Conservation (phyloP, 805 yeast genomes). For the Zygotorulaspora sp. region DNA sequence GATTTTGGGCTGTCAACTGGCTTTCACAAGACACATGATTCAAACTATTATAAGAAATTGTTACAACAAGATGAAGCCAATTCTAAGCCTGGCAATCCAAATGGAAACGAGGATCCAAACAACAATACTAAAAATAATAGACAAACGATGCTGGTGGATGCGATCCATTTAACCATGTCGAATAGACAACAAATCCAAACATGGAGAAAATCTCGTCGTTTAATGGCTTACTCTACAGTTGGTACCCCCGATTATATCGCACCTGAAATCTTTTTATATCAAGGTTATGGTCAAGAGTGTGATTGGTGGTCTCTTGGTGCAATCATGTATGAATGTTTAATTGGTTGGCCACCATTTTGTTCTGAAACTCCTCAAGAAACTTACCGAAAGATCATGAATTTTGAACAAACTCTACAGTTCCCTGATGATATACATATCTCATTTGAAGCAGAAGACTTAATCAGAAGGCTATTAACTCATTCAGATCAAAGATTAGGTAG, state of each 20-base stretch:
- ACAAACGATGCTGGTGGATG: conserved; percentile 85
- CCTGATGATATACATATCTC: conserved; percentile 90
- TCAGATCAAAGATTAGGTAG: conserved; percentile 81
- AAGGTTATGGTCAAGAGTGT: conserved; percentile 95
- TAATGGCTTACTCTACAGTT: conserved; percentile 94
- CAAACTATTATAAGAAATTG: conserved; percentile 76
- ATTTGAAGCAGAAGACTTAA: conserved; percentile 84
- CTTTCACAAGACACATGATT: conserved; percentile 89
- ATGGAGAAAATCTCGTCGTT: conserved; percentile 85
- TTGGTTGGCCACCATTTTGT: conserved; percentile 98
- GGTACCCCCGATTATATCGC: conserved; percentile 97
- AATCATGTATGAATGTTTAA: conserved; percentile 91
- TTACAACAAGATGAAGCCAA: conserved; percentile 56
- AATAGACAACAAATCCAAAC: conserved; percentile 93
- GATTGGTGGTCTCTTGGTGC: conserved; percentile 99
- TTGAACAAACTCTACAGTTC: conserved; percentile 82
- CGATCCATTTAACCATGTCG: conserved; percentile 92
- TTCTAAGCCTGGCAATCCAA: conserved; percentile 31
- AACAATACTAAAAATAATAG: conserved; percentile 41
- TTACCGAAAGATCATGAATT: conserved; percentile 81
- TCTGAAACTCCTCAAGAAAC: conserved; percentile 94
- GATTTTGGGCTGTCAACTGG: conserved; percentile 90
- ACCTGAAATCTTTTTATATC: conserved; percentile 87
- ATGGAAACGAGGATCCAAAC: conserved; percentile 17
- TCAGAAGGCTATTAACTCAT: conserved; percentile 67